Evolutionary conservation across 371 early-diverging fungal species (phyloP), one percentile per base, ranked within the genome.

Genomic region (Nematocida sp.): DNA sequence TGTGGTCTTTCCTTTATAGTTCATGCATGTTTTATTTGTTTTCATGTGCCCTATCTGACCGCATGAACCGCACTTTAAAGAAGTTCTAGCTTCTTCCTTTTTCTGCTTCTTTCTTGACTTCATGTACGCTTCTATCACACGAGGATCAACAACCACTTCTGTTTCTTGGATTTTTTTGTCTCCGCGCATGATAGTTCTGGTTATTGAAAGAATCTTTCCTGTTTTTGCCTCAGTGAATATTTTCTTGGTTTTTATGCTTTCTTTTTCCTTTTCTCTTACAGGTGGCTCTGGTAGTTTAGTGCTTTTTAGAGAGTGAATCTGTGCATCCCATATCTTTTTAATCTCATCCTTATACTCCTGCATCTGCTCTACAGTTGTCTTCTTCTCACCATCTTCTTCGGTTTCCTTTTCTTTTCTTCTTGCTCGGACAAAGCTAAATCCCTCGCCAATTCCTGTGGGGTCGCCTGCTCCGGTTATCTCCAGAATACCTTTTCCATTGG

Each of bases 361-460:
- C 42, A 64, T 27, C 61, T 72, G 72, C 66, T 73, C 73, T 15
- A 27, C 45, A 7, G 73, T 72, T 6, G 64, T 82, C 62, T 73
- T 72, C 54, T 78, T 72, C 64, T 78, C 80, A 2, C 64, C 64
- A 39, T 81, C 81, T 25, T 73, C 72, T 45, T 72, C 73, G 11
- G 67, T 47, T 23, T 76, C 82, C 50, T 46, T 95, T 87, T 97
- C 96, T 93, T 82, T 85, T 25, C 94, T 93, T 5, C 92, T 92
- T 27, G 93, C 92, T 70, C 94, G 91, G 80, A 97, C 92, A 86
- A 95, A 98, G 88, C 95, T 95, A 85, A 96, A 96, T 15, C 95
- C 97, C 87, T 96, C 96, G 42, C 95, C 97, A 39, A 92, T 89
- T 4, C 97, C 97, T 0, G 97, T 95, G 1, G 96, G 96, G 76